Evolutionary conservation across 1,284 basidiomycete species (phyloP), one percentile per base, ranked within the genome.

Genomic region (Laetiporus sulphureus): DNA sequence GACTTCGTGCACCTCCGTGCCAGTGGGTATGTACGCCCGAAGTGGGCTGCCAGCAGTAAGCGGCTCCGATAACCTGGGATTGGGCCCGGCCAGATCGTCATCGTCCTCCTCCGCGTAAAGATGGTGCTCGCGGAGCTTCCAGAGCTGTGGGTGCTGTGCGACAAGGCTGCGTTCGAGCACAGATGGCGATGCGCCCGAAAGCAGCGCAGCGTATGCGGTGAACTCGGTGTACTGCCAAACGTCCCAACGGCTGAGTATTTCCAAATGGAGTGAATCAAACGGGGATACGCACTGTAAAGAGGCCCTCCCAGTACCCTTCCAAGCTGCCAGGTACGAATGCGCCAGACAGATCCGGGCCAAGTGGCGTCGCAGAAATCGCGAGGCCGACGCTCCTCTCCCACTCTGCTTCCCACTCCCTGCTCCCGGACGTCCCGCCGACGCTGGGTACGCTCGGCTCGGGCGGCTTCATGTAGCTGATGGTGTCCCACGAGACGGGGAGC

Each of bases 171-270:
- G 67, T 40, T 77, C 70, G 10, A 86, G 61, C 7, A 71, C 66
- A 0, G 65, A 58, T 0, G 85, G 83, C 2, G 74, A 61, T 0
- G 68, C 79, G 15, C 82, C 85, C 3, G 71, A 68, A 16, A 87
- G 66, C 25, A 88, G 58, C n/a, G 67, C 65, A 1, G 75, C 73
- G 50, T 86, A 88, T 1, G 73, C 71, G 7, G 69, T 70, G 52
- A 87, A 88, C 49, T 88, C 84, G 5, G 78, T 79, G 55, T 85
- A 88, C 83, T 88, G 52, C 13, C 18, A n/a, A n/a, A n/a, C n/a
- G n/a, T n/a, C n/a, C n/a, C n/a, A n/a, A n/a, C n/a, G n/a, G n/a
- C n/a, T n/a, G n/a, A n/a, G n/a, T n/a, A n/a, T n/a, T n/a, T n/a
- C n/a, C n/a, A n/a, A n/a, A n/a, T n/a, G n/a, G n/a, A n/a, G n/a